Base-by-base conservation (phyloP, 768 basidiomycete species). In the Trametes cubensis region DNA sequence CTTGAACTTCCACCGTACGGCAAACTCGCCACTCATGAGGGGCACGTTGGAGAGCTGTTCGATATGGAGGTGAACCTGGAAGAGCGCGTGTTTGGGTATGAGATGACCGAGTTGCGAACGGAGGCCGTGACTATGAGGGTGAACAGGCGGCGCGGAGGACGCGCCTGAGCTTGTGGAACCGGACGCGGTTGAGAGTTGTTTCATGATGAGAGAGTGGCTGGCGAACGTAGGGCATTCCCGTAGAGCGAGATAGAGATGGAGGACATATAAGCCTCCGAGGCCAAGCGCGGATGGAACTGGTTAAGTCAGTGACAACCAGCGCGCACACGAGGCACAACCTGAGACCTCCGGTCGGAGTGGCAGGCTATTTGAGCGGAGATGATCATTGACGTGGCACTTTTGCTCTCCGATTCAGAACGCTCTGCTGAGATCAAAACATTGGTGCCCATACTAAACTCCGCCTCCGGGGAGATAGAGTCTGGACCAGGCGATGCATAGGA, bases 11-110 rank as follows among this genome's bases (percentile, higher is more conserved):
- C 90, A 91, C 21, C 80, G 77, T 6, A 87, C 81, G 20, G 79
- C 84, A 69, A 91, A 90, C 69, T 89, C 82, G 64, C 90, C 90
- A 44, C 78, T 76, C 38, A 90, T 83, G 60, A 90, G 83, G 0
- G 90, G 90, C 0, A 92, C 86, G 65, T 84, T 87, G 20, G 82
- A 79, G 21, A 92, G 80, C 66, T 90, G 83, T 74, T 90, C 87
- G 41, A 91, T 78, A 20, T 78, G 76, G 44, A 92, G 69, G 13
- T 78, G 77, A 28, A 85, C 83, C 56, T 83, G 81, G 74, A 92
- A 91, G 53, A 83, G 79, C 3, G 88, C 83, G 68, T 90, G 87
- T 41, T 81, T 78, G 13, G 87, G 85, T 8, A 89, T 76, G 54
- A 89, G 78, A 30, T 86, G 83, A 28, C 81, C 79, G 0, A 88